Base-by-base conservation (phyloP, 495 filamentous ascomycete species). In the Amphirosellinia nigrospora region DNA sequence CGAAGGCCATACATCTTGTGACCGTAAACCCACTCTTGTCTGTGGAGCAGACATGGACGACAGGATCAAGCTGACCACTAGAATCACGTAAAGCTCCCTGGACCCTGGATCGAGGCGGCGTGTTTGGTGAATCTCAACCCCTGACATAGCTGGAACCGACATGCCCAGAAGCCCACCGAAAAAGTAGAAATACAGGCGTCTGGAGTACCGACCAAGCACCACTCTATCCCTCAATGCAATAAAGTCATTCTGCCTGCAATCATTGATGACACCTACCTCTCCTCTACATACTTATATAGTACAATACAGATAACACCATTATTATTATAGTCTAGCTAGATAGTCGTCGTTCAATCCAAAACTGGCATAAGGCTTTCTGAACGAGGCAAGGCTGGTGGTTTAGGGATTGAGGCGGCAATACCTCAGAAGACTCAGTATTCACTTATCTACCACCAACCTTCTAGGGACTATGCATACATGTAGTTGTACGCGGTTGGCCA, bases 1-100 rank as follows among this genome's bases (percentile, higher is more conserved):
- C 59, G 48, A 52, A 48, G 48, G 48, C 3, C 58, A 48, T 19
- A 60, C 48, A 64, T 41, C 68, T 70, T 70, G 68, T 70, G 68
- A 70, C 68, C 68, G 19, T 2, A 70, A 48, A 39, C 23, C 68
- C 68, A 70, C 68, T 43, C 15, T 62, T n/a, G 48, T 6, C 53
- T 53, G 46, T 70, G 68, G 28, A 63, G 21, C 23, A 10, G 38
- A 58, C 59, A 63, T 11, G 50, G 60, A 26, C 50, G 26, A n/a
- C 19, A 43, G 19, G 45, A 5, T 34, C n/a, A 36, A 52, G 9
- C 38, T 41, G 39, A 9, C 68, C 68, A 70, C 38, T 70, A 23
- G 39, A n/a, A 45, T 58, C 53, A 30, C 64, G 36, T 2, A 38
- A 43, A 62, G n/a, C 48, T 13, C 2, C 13, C 39, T 11, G 13